phyloP scores from a whole-genome alignment of 208 protist genomes.

The Leishmania tropica region DNA sequence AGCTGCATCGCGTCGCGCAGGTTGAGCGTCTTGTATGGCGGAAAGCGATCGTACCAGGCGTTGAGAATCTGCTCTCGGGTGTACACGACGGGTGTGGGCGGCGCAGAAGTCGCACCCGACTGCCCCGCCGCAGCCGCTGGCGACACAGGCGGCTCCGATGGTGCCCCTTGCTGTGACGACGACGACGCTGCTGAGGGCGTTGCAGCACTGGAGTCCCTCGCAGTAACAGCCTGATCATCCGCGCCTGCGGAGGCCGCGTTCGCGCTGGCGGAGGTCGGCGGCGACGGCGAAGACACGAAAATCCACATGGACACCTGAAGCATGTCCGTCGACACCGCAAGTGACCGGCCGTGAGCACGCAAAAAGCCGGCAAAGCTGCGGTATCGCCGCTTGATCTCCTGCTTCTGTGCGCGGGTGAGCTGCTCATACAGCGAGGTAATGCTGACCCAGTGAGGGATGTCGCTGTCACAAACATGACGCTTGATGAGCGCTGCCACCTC shows the following conservation, averaged over 20 bases:
- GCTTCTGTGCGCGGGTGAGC: conserved; percentile 65
- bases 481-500: conserved; percentile 60
- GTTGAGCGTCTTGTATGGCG: conserved; percentile 50
- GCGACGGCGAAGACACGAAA: conserved; percentile 14
- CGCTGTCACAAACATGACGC: conserved; percentile 60
- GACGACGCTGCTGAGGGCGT: not conserved
- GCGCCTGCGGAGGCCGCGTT: not conserved
- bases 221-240: not conserved
- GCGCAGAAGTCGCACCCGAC: not conserved
- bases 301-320: conserved; percentile 87
- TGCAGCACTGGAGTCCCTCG: not conserved
- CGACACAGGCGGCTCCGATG: not conserved
- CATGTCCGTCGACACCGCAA: conserved; percentile 86
- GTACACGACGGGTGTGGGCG: conserved; percentile 31
- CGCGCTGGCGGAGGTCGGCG: not conserved
- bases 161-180: not conserved
- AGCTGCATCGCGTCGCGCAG: conserved; percentile 58
- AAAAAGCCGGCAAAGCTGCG: conserved; percentile 88
- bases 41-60: conserved; percentile 75
- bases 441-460: conserved; percentile 84
- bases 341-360: conserved; percentile 66
- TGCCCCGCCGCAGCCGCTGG: too few species aligned
- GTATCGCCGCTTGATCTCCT: conserved; percentile 59
- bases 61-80: conserved; percentile 68
- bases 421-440: conserved; percentile 84